Evolutionary conservation across 371 early-diverging fungal genomes (phyloP).

Genomic region (Mucor mucedo): DNA sequence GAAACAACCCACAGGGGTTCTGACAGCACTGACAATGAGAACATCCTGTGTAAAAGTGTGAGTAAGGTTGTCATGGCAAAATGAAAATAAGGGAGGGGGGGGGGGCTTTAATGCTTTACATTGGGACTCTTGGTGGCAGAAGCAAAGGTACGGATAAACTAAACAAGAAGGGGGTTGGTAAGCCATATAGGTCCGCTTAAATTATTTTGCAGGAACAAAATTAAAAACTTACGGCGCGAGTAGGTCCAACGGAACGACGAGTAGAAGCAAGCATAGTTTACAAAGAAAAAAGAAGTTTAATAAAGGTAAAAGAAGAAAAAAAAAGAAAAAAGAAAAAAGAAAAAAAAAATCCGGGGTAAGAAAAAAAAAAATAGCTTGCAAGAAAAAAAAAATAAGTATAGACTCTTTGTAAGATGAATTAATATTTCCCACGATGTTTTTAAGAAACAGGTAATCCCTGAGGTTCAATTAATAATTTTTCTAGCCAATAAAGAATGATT

Average conservation of each 20-base stretch:
- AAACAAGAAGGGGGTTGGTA: constrained; percentile 4
- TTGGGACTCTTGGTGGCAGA: constrained; percentile 39
- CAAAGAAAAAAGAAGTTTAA: constrained; percentile 7
- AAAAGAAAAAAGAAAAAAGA: not conserved
- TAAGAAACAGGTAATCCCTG: constrained; percentile 45
- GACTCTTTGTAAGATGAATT: constrained; percentile 7
- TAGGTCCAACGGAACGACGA: constrained; percentile 28
- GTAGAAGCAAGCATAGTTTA: constrained; percentile 33
- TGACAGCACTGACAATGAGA: constrained; percentile 59
- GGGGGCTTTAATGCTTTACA: constrained; percentile 24
- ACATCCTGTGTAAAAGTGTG: constrained; percentile 45
- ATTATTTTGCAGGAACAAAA: not conserved
- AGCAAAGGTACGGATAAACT: constrained; percentile 41
- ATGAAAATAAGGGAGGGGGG: too few species aligned
- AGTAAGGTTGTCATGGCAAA: not conserved
- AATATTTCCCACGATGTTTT: constrained; percentile 7
- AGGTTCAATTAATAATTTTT: constrained; percentile 53
- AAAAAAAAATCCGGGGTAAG: not conserved
- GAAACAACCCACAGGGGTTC: constrained; percentile 83
- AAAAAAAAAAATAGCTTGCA: not conserved
- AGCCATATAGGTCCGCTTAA: not conserved
- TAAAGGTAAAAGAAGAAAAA: constrained; percentile 10
- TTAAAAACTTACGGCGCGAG: constrained; percentile 9
- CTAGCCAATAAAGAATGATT: constrained; percentile 54
- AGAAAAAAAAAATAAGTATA: not conserved